Percentiles rank a stretch among this genome's conserved stretches.
Evolutionary conservation across 257 asterid genomes (phyloP).

Genomic region (Solanum pennellii): DNA sequence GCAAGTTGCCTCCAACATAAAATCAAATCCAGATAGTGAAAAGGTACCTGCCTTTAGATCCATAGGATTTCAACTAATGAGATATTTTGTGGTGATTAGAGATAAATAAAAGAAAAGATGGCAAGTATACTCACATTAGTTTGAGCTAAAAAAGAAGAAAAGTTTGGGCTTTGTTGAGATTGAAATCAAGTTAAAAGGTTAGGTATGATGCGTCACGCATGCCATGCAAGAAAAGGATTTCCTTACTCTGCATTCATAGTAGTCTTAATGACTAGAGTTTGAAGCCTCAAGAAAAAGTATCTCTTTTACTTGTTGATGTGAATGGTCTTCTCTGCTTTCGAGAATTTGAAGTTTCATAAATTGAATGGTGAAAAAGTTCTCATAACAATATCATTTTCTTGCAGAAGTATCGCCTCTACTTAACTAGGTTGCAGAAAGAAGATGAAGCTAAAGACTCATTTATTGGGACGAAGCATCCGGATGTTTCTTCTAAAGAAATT

Average conservation of each 20-base stretch:
- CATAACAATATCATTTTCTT: background rate
- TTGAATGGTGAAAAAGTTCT: background rate
- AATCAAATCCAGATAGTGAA: background rate
- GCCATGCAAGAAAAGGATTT: background rate
- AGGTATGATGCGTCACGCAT: background rate
- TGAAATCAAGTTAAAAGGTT: background rate
- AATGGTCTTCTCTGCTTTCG: background rate
- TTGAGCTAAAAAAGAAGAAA: background rate
- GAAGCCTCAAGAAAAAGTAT: background rate
- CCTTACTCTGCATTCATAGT: background rate
- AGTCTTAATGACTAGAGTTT: background rate
- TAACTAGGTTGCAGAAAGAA: slow-evolving; percentile 66
- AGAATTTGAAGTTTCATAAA: background rate
- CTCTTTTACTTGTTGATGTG: background rate
- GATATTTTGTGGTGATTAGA: background rate
- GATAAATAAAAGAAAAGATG: background rate
- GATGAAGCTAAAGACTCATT: slow-evolving; percentile 36
- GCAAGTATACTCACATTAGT: background rate
- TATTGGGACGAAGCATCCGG: slow-evolving; percentile 26
- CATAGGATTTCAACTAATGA: background rate
- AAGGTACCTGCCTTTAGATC: background rate
- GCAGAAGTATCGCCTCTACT: slow-evolving; percentile 88
- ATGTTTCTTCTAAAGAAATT: slow-evolving; percentile 27
- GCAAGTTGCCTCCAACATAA: background rate
- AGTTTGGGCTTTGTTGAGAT: background rate